Base-by-base conservation (phyloP, 306 rosid genomes). In the Vigna nakashimae region DNA sequence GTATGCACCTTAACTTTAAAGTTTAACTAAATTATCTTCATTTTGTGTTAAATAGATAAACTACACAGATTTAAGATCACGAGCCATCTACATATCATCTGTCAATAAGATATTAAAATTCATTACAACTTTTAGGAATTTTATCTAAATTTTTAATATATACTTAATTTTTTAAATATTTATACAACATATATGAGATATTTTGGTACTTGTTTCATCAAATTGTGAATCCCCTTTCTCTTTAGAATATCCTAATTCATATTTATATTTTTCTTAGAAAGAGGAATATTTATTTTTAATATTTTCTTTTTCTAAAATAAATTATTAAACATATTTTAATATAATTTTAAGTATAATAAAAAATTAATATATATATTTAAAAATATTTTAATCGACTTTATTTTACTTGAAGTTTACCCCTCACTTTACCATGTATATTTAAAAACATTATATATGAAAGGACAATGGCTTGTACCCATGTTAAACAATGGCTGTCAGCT, bases 401-500 rank as follows among this genome's bases (percentile, higher is more conserved):
- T 20, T 55, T 18, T 55, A 10, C 18, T 20, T 9, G 22, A 55
- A 18, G 6, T 9, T 55, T 20, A 20, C 60, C 28, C 26, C 4
- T 52, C 12, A 5, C 53, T 15, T 3, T 34, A 34, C 7, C 38
- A 34, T 34, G 6, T 34, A 34, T 34, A 4, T 34, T 5, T 50
- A 9, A 22, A 16, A 50, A 16, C n/a, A 50, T 50, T 50, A 16
- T 50, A 53, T 18, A 18, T 53, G 28, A 79, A 62, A 40, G 34
- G 48, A 46, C 53, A 70, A 57, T 65, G 65, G 56, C 77, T 71
- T 73, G 36, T 53, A 66, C 56, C 73, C 30, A 63, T 53, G 65
- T 51, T 45, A 58, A 59, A 80, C 42, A 62, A 74, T 76, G 77
- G 68, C 85, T 20, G 80, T 22, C 20, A 56, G 38, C 14, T 55